Conservation (phyloP, 2,329 filamentous ascomycete species). For the Ceratocystis huliohia region DNA sequence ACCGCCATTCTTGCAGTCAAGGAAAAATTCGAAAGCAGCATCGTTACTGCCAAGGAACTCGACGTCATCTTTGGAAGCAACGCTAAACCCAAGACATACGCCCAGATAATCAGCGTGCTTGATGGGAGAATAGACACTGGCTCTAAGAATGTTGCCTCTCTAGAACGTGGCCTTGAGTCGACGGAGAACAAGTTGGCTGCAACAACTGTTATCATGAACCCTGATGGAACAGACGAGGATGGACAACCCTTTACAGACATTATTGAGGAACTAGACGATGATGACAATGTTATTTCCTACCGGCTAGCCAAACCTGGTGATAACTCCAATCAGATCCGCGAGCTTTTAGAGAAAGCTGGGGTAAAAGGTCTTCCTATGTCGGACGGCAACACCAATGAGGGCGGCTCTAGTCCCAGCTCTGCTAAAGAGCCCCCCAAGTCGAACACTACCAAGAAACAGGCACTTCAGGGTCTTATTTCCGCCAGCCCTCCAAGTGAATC, state of each 20-base stretch:
- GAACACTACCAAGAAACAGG: constrained; percentile 39
- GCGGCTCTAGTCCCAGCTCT: neutral
- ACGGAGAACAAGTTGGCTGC: constrained; percentile 48
- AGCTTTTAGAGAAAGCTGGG: constrained; percentile 67
- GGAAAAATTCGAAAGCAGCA: constrained; percentile 46
- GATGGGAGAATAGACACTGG: constrained; percentile 26
- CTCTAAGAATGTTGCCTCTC: constrained; percentile 17
- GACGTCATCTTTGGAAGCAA: constrained; percentile 33
- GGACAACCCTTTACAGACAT: constrained; percentile 67
- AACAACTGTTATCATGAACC: constrained; percentile 21
- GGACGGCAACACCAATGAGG: constrained; percentile 1
- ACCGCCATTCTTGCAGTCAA: constrained; percentile 47
- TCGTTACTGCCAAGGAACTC: constrained; percentile 47
- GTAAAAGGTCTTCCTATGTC: constrained; percentile 31
- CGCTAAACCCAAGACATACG: constrained; percentile 25
- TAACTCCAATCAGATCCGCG: constrained; percentile 52
- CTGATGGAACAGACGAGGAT: constrained; percentile 31
- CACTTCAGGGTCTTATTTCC: constrained; percentile 36
- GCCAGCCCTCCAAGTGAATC: neutral
- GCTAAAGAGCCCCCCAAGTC: constrained; percentile 5
- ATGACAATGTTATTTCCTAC: constrained; percentile 68
- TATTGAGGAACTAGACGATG: constrained; percentile 78
- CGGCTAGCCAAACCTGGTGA: constrained; percentile 55
- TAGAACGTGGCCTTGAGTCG: constrained; percentile 35
- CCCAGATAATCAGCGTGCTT: constrained; percentile 47